A percentile compares a stretch with the other conserved stretches of the same genome.
phyloP scores from a whole-genome alignment of 169 alveolate genomes.

The Plasmodium berghei region DNA sequence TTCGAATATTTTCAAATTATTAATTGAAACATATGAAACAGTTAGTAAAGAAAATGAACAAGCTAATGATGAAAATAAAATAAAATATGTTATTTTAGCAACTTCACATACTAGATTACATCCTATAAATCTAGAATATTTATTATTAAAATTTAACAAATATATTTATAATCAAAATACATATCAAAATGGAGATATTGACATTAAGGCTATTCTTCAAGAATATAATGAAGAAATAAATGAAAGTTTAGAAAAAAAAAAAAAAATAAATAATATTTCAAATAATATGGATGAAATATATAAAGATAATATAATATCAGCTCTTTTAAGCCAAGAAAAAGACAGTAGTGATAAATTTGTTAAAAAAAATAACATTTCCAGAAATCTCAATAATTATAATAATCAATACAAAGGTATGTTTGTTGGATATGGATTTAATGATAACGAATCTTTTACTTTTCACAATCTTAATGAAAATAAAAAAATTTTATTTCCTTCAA shows the following conservation, averaged over 20 bases:
- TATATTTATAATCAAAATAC: constrained; percentile 38
- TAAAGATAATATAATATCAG: background rate
- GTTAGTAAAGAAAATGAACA: background rate
- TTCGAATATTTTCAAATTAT: constrained; percentile 11
- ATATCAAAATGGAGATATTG: constrained; percentile 40
- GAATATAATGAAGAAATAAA: constrained; percentile 46
- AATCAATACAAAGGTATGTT: background rate
- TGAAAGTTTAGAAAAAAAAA: constrained; percentile 3
- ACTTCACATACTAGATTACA: constrained; percentile 32
- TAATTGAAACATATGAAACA: constrained; percentile 16
- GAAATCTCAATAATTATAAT: background rate
- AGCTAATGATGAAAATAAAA: background rate
- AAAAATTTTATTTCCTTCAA: constrained; percentile 2
- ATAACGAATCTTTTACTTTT: background rate
- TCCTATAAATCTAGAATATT: constrained; percentile 52
- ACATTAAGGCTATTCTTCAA: constrained; percentile 22
- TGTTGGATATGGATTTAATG: background rate
- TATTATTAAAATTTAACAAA: constrained; percentile 37
- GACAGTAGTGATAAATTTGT: constrained; percentile 34
- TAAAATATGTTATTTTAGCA: constrained; percentile 41
- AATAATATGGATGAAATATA: background rate
- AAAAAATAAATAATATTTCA: background rate
- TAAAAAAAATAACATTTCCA: background rate
- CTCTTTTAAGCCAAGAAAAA: background rate
- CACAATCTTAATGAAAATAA: background rate